Evolutionary conservation across 768 basidiomycete genomes (phyloP).

Genomic region (Tulasnella sp.): DNA sequence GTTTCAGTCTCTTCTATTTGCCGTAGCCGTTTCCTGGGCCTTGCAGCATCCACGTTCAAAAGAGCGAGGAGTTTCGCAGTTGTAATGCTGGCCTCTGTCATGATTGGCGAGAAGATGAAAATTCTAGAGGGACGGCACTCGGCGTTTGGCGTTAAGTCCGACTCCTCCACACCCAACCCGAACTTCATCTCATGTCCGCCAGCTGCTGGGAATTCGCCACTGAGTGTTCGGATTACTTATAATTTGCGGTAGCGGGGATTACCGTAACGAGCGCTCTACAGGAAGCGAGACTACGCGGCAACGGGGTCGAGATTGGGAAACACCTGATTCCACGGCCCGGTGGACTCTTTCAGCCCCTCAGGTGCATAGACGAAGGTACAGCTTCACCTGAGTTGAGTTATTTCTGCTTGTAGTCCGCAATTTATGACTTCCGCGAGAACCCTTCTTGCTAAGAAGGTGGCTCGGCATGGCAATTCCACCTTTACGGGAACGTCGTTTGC

Average conservation of each 20-base stretch:
- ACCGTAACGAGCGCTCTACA: too few species aligned
- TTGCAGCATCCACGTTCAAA: conserved; percentile 81
- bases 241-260: too few species aligned
- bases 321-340: background rate
- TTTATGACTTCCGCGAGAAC: background rate
- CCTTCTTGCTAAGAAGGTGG: background rate
- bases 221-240: too few species aligned
- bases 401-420: background rate
- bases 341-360: background rate
- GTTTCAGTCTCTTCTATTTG: conserved; percentile 32
- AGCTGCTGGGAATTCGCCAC: too few species aligned
- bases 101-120: background rate
- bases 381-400: background rate
- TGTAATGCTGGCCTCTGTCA: conserved; percentile 32
- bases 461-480: background rate
- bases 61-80: conserved; percentile 80
- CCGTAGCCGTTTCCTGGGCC: conserved; percentile 47
- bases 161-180: too few species aligned
- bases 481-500: background rate
- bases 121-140: background rate
- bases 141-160: background rate
- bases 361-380: background rate
- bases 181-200: too few species aligned
- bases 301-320: background rate
- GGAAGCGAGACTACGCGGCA: background rate